Evolutionary conservation across 495 filamentous ascomycete species (phyloP), one percentile per base, ranked within the genome.

Genomic region (Aspergillus funiculosus): DNA sequence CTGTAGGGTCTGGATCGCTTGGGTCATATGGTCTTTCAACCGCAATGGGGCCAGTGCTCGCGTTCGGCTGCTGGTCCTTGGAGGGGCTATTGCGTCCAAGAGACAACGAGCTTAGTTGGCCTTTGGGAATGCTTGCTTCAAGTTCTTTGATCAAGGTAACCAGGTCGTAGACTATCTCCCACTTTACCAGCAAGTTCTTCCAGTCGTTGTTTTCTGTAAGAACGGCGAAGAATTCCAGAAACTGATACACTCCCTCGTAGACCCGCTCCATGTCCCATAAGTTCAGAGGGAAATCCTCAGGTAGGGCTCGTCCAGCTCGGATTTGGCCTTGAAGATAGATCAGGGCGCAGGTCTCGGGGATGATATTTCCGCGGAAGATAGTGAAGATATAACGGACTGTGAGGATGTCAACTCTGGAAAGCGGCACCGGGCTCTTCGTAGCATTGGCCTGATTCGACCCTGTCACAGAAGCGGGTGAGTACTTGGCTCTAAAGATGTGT

Each of bases 251-350:
- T 11, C 89, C 90, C 56, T 96, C 81, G 53, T 85, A 85, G 32
- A 85, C 89, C 13, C 90, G 80, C 59, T 96, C 90, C 82, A 96
- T 92, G 57, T 96, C 90, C 90, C 90, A 96, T 22, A 90, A 76
- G 53, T 96, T 92, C 29, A 95, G 80, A 3, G 90, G 90, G 57
- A 95, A 96, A 60, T 94, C 89, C 50, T 86, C 80, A 0, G 83
- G 79, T 14, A 78, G 63, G 6, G 79, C 80, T 40, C 71, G 63
- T 31, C 76, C 76, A n/a, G 70, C 70, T 17, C 86, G 81, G 40
- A 95, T 92, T 53, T 94, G 82, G n/a, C 85, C 85, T 67, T 96
- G 90, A 10, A 94, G 77, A 53, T 89, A 87, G 66, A 96, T 92
- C 25, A 96, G 69, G n/a, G 87, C 88, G 48, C 86, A 86, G 7